These are phyloP conservation scores for Calonectria honghensis DNA, from an alignment of 2,329 filamentous ascomycete genomes.

Conservation along the genomic window DNA sequence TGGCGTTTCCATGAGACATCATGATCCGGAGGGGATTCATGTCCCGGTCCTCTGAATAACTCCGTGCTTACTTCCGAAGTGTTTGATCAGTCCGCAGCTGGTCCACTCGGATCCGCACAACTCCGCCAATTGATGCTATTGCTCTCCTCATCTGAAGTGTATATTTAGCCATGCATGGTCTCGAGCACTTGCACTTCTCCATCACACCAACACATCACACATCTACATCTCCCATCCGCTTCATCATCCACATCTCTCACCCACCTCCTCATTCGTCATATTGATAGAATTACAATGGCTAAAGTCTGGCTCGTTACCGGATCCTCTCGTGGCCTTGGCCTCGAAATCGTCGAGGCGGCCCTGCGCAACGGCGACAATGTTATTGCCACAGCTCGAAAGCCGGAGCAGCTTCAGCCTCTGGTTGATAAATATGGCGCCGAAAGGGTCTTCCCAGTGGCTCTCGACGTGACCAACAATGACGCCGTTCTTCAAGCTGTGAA, in stretches of 20 bases:
- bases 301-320: constrained; percentile 5
- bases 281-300: background rate
- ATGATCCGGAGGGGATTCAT: no score
- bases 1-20: no score
- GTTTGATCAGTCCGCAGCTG: background rate
- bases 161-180: background rate
- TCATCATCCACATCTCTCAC: background rate
- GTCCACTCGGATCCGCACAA: background rate
- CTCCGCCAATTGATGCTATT: background rate
- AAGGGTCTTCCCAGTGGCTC: background rate
- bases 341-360: constrained; percentile 5
- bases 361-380: background rate
- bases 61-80: background rate
- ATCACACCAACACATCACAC: background rate
- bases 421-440: background rate
- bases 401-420: background rate
- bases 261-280: background rate
- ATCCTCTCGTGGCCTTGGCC: constrained; percentile 19
- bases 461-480: constrained; percentile 64
- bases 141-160: background rate
- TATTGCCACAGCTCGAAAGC: constrained; percentile 8
- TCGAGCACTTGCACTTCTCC: background rate
- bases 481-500: constrained; percentile 59
- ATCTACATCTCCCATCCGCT: no score
- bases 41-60: background rate